Evolutionary conservation across 108 stramenopile genomes (phyloP).

Genomic region (Seminavis robusta): DNA sequence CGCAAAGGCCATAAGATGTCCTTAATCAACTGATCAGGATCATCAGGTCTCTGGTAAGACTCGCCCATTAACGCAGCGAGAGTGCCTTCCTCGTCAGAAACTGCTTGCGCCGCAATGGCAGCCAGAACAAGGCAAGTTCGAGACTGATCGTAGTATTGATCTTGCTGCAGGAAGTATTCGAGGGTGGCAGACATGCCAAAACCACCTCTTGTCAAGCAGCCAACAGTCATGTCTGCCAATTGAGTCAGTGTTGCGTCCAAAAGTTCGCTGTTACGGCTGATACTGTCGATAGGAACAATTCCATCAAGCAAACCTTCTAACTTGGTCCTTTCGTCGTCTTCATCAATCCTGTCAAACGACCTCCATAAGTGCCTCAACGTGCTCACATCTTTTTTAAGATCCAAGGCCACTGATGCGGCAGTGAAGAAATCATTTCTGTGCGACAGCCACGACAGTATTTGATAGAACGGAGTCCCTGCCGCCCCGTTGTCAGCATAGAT

Average conservation of each 20-base stretch:
- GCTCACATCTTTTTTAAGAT: constrained; percentile 58
- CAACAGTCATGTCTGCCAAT: constrained; percentile 81
- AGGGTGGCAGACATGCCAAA: constrained; percentile 54
- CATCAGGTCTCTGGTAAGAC: background rate
- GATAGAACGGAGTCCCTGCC: constrained; percentile 66
- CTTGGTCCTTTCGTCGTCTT: constrained; percentile 38
- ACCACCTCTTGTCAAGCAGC: constrained; percentile 72
- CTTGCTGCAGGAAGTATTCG: constrained; percentile 49
- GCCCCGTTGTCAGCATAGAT: constrained; percentile 41
- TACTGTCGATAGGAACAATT: constrained; percentile 33
- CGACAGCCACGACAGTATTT: constrained; percentile 74
- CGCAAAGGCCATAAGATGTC: constrained; percentile 76
- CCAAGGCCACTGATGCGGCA: constrained; percentile 70
- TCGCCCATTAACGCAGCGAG: constrained; percentile 12
- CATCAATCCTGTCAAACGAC: constrained; percentile 36
- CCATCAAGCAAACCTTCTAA: constrained; percentile 72
- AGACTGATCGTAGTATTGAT: constrained; percentile 58
- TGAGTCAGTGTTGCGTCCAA: constrained; percentile 12
- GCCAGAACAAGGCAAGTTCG: constrained; percentile 68
- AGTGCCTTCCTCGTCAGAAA: constrained; percentile 27
- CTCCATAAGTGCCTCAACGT: constrained; percentile 60
- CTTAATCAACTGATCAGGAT: constrained; percentile 17
- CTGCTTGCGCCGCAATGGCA: constrained; percentile 20
- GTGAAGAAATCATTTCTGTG: constrained; percentile 66
- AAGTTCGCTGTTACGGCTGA: background rate